A percentile compares a stretch with the other conserved stretches of the same genome.
Evolutionary conservation across 371 early-diverging fungal genomes (phyloP).

Genomic region (Apophysomyces elegans): DNA sequence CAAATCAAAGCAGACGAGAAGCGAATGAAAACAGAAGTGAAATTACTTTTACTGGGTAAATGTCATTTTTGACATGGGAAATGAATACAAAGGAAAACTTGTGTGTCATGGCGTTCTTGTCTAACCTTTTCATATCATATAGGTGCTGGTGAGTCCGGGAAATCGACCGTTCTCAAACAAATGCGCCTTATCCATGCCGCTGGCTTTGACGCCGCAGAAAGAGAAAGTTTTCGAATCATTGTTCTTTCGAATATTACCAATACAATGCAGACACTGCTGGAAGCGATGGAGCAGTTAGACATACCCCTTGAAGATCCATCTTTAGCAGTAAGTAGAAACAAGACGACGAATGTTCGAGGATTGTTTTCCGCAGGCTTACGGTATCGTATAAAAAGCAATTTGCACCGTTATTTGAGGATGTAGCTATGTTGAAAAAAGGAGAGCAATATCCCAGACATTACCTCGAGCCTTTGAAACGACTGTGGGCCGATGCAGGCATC

Average conservation of each 20-base stretch:
- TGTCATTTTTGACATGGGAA: not conserved
- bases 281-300: conserved; percentile 76
- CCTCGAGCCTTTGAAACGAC: conserved; percentile 73
- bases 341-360: not conserved
- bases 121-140: not conserved
- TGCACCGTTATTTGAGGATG: conserved; percentile 28
- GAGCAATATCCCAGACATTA: conserved; percentile 65
- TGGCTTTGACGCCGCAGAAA: conserved; percentile 84
- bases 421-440: conserved; percentile 51
- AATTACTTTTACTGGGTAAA: conserved; percentile 79
- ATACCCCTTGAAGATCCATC: conserved; percentile 62
- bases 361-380: too few relatives aligned
- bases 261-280: conserved; percentile 84
- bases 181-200: conserved; percentile 92
- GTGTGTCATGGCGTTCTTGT: not conserved
- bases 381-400: conserved; percentile 20
- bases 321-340: conserved; percentile 45
- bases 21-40: conserved; percentile 75
- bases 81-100: not conserved
- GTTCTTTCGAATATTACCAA: conserved; percentile 86
- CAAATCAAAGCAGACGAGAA: conserved; percentile 73
- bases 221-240: conserved; percentile 80
- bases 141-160: conserved; percentile 97
- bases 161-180: conserved; percentile 93
- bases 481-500: conserved; percentile 83